These are phyloP conservation scores for Allomyces arbusculus DNA, from an alignment of 192 early-diverging fungal species.

Conservation along the genomic window DNA sequence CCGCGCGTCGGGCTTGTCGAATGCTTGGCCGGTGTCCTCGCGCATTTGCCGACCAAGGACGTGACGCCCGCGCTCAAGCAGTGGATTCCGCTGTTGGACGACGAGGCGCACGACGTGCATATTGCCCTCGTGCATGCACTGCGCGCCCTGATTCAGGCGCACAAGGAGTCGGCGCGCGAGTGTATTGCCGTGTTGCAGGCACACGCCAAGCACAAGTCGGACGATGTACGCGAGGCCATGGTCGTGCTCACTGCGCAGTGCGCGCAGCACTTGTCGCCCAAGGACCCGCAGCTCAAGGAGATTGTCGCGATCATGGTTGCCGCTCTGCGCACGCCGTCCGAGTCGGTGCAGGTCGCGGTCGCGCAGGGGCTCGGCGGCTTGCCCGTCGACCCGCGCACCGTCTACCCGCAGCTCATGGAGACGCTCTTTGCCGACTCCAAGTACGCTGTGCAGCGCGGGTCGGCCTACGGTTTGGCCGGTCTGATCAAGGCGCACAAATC, in stretches of 20 bases:
- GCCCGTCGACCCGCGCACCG: slow-evolving; percentile 29
- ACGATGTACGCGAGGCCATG: slow-evolving; percentile 70
- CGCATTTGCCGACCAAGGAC: slow-evolving; percentile 23
- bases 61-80: slow-evolving; percentile 25
- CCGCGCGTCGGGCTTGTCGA: slow-evolving; percentile 66
- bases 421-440: slow-evolving; percentile 46
- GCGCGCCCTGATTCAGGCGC: slow-evolving; percentile 57
- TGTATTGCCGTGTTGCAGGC: slow-evolving; percentile 37
- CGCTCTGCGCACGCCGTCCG: slow-evolving; percentile 79
- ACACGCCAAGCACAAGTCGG: slow-evolving; percentile 57
- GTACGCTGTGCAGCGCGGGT: slow-evolving; percentile 76
- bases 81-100: slow-evolving; percentile 58
- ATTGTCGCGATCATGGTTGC: slow-evolving; percentile 75
- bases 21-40: slow-evolving; percentile 45
- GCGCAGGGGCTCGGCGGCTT: slow-evolving; percentile 83
- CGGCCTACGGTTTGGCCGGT: slow-evolving; percentile 89
- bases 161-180: slow-evolving; percentile 40
- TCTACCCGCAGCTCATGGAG: slow-evolving; percentile 45
- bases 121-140: slow-evolving; percentile 67
- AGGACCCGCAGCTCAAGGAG: slow-evolving; percentile 48
- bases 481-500: slow-evolving; percentile 52
- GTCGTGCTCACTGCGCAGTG: slow-evolving; percentile 82
- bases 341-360: slow-evolving; percentile 84
- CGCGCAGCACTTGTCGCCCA: slow-evolving; percentile 62
- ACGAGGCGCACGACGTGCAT: slow-evolving; percentile 68